Evolutionary conservation across 768 basidiomycete genomes (phyloP).

Genomic region (Pholiota microspora): DNA sequence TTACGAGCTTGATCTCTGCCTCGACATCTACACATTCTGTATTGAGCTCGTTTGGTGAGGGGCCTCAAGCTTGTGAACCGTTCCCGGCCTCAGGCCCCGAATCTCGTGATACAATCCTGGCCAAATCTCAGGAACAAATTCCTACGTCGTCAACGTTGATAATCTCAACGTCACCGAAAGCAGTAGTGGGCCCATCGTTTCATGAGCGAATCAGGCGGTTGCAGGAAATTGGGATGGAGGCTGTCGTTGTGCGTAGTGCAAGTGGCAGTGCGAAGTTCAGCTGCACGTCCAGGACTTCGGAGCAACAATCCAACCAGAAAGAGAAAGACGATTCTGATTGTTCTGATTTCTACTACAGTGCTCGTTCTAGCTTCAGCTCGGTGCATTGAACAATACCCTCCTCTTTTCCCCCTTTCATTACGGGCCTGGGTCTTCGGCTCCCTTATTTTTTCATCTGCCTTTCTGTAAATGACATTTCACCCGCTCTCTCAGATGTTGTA

Average conservation of each 20-base stretch:
- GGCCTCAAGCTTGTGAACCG: no score
- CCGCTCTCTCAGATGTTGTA: neutral
- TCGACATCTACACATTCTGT: conserved; percentile 13
- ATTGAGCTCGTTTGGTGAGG: neutral
- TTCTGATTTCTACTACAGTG: conserved; percentile 24
- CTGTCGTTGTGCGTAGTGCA: neutral
- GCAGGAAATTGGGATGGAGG: conserved; percentile 7
- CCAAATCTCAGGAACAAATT: neutral
- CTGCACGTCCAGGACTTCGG: no score
- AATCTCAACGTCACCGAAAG: neutral
- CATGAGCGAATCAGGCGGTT: conserved; percentile 7
- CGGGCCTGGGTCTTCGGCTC: neutral
- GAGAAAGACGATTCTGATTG: conserved; percentile 15
- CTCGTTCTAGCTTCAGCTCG: conserved; percentile 24
- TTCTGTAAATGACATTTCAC: no score
- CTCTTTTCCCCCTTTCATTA: neutral
- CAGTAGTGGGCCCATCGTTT: neutral
- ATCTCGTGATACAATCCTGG: neutral
- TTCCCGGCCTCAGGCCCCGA: no score
- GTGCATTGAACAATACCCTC: neutral
- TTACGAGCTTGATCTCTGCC: conserved; percentile 18
- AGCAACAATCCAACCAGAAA: no score
- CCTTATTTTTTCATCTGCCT: neutral
- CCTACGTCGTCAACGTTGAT: neutral
- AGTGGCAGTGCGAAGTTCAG: no score